These are phyloP conservation scores for Microdochium trichocladiopsis DNA, from an alignment of 2,329 filamentous ascomycete species.

Conservation along the genomic window DNA sequence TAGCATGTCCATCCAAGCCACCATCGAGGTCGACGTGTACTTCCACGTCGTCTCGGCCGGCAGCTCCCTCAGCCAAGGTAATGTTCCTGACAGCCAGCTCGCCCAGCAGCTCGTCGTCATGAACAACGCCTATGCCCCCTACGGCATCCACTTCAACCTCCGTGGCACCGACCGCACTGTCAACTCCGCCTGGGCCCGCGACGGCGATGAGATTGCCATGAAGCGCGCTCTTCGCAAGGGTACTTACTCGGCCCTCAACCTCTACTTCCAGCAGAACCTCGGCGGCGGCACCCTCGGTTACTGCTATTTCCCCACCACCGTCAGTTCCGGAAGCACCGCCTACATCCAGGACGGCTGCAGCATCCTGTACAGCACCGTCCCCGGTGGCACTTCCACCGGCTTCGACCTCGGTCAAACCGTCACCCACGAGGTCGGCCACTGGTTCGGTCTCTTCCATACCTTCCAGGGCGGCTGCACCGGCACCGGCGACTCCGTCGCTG, in stretches of 20 bases:
- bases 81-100: neutral
- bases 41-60: neutral
- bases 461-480: conserved; percentile 35
- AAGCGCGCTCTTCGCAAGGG: conserved; percentile 27
- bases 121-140: neutral
- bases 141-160: conserved; percentile 4
- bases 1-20: neutral
- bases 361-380: conserved; percentile 14
- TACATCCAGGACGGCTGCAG: conserved; percentile 28
- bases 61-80: neutral
- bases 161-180: conserved; percentile 2
- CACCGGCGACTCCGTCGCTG: conserved; percentile 24
- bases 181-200: conserved; percentile 2
- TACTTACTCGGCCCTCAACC: conserved; percentile 35
- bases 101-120: neutral
- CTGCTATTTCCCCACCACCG: conserved; percentile 37
- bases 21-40: neutral
- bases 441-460: conserved; percentile 29
- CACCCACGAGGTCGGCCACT: conserved; percentile 30
- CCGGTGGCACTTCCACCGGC: conserved; percentile 13
- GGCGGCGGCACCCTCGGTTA: conserved; percentile 30
- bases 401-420: conserved; percentile 27
- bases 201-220: conserved; percentile 3
- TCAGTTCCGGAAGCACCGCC: conserved; percentile 14
- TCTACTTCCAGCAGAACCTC: conserved; percentile 35